Evolutionary conservation across 305 asterid species (phyloP).

Genomic region (Fraxinus dipetala): DNA sequence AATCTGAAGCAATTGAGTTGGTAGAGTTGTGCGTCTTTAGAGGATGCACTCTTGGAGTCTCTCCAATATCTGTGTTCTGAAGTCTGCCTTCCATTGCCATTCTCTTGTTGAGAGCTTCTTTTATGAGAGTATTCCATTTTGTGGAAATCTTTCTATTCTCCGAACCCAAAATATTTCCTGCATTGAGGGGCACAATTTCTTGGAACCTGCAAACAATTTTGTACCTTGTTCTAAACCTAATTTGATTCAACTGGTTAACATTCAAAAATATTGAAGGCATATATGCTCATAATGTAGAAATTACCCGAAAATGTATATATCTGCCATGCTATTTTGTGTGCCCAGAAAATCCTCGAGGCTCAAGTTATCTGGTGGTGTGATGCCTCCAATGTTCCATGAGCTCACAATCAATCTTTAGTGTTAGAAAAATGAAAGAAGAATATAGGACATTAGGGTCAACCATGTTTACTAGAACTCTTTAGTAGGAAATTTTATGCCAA

Average conservation of each 20-base stretch:
- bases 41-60: slow-evolving; percentile 45
- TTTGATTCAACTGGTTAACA: background rate
- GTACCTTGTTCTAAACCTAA: background rate
- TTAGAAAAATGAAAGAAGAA: background rate
- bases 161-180: slow-evolving; percentile 47
- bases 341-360: slow-evolving; percentile 44
- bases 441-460: too few relatives aligned
- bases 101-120: slow-evolving; percentile 50
- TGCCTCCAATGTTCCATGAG: slow-evolving; percentile 73
- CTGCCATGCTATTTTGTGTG: slow-evolving; percentile 40
- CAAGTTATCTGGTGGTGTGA: slow-evolving; percentile 47
- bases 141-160: slow-evolving; percentile 36
- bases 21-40: slow-evolving; percentile 27
- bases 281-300: slow-evolving; percentile 1
- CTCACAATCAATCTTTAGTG: slow-evolving; percentile 48
- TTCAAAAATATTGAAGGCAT: background rate
- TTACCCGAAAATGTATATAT: slow-evolving; percentile 67
- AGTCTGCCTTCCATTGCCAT: slow-evolving; percentile 20
- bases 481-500: background rate
- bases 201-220: slow-evolving; percentile 51
- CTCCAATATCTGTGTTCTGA: slow-evolving; percentile 42
- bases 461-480: background rate
- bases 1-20: slow-evolving; percentile 32
- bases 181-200: slow-evolving; percentile 65
- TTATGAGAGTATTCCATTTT: slow-evolving; percentile 58